A percentile compares a stretch with the other conserved stretches of the same genome.
phyloP scores from a whole-genome alignment of 2,329 filamentous ascomycete genomes.

The Verticillium nonalfalfae region DNA sequence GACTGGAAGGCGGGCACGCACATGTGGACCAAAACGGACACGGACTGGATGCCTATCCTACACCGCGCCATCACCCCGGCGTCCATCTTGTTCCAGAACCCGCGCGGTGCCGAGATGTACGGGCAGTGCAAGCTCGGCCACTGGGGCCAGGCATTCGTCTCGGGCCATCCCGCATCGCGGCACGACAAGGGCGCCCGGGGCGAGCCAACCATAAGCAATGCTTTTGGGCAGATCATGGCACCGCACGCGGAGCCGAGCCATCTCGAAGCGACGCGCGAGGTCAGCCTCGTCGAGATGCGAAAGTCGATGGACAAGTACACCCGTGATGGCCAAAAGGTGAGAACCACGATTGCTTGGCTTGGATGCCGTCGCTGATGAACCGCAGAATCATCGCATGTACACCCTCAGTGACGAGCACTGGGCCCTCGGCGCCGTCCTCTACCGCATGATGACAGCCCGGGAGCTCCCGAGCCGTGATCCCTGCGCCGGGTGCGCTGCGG shows the following conservation, averaged over 20 bases:
- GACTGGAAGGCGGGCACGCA: constrained; percentile 4
- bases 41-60: constrained; percentile 45
- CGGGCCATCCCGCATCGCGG: constrained; percentile 22
- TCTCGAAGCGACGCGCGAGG: neutral
- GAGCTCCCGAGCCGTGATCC: constrained; percentile 18
- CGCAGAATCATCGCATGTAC: constrained; percentile 23
- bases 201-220: neutral
- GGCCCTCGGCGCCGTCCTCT: constrained; percentile 29
- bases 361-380: neutral
- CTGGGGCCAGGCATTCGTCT: constrained; percentile 32
- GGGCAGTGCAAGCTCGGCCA: constrained; percentile 48
- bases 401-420: constrained; percentile 29
- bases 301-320: constrained; percentile 7
- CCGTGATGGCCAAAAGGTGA: constrained; percentile 3
- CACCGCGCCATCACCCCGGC: constrained; percentile 38
- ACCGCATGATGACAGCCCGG: constrained; percentile 33
- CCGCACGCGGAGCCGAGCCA: neutral
- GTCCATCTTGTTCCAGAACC: constrained; percentile 46
- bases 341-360: neutral
- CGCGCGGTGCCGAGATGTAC: constrained; percentile 41
- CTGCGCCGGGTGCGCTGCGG: constrained; percentile 17
- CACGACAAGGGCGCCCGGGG: constrained; percentile 2
- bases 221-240: constrained; percentile 4
- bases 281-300: constrained; percentile 2
- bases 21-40: constrained; percentile 18